phyloP scores from a whole-genome alignment of 148 eudicot genomes.

The Amaranthus palmeri region DNA sequence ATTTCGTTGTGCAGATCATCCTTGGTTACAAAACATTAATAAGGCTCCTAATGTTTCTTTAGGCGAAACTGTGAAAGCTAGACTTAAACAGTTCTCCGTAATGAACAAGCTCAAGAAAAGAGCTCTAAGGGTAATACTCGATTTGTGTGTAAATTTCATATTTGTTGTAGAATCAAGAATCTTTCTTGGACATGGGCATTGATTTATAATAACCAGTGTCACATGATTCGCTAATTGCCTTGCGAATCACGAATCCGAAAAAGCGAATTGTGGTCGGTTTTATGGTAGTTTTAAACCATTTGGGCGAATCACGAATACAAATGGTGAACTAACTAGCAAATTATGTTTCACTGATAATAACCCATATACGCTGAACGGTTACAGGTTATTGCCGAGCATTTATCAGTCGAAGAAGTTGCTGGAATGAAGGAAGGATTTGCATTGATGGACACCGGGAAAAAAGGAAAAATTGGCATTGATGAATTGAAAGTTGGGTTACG shows the following conservation, averaged over 20 bases:
- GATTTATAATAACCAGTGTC: no score
- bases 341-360: background rate
- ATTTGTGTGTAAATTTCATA: background rate
- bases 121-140: constrained; percentile 59
- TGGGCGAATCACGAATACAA: no score
- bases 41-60: constrained; percentile 72
- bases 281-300: no score
- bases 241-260: no score
- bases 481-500: constrained; percentile 62
- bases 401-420: constrained; percentile 73
- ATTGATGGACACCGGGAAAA: constrained; percentile 63
- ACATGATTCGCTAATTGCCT: no score
- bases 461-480: constrained; percentile 55
- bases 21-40: constrained; percentile 68
- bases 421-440: constrained; percentile 61
- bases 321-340: no score
- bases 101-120: constrained; percentile 89
- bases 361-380: background rate
- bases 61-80: constrained; percentile 69
- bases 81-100: constrained; percentile 71
- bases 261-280: no score
- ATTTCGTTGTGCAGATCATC: constrained; percentile 52
- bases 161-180: background rate
- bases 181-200: background rate
- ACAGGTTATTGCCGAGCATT: constrained; percentile 77